Conservation (phyloP, 2,329 filamentous ascomycete species). For the Huntiella moniliformis region DNA sequence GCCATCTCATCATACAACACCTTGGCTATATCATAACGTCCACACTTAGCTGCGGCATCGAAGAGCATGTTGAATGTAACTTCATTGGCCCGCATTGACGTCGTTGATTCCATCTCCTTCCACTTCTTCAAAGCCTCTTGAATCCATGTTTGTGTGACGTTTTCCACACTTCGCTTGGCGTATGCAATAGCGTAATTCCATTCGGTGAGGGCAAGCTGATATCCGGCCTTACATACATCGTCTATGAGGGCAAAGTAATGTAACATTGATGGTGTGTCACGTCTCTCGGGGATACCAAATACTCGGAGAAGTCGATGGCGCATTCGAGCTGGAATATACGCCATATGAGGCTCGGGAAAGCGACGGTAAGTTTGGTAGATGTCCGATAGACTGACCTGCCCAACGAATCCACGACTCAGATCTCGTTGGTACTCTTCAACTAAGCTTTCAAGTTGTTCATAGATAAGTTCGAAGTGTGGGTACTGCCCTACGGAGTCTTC, state of each 20-base stretch:
- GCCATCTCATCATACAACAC: slow-evolving; percentile 71
- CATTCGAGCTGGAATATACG: slow-evolving; percentile 28
- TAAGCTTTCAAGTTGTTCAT: slow-evolving; percentile 23
- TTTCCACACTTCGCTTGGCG: slow-evolving; percentile 50
- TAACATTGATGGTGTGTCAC: slow-evolving; percentile 45
- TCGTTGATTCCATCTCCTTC: slow-evolving; percentile 71
- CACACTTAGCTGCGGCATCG: slow-evolving; percentile 68
- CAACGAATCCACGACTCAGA: slow-evolving; percentile 24
- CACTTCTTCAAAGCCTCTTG: slow-evolving; percentile 53
- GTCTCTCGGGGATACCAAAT: slow-evolving; percentile 43
- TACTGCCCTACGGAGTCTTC: slow-evolving; percentile 22
- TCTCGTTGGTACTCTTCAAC: slow-evolving; percentile 16
- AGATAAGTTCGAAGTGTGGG: slow-evolving; percentile 19
- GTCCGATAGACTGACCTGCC: slow-evolving; percentile 21
- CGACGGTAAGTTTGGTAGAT: slow-evolving; percentile 31
- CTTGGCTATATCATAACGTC: slow-evolving; percentile 68
- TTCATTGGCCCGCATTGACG: slow-evolving; percentile 43
- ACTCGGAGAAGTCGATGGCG: slow-evolving; percentile 48
- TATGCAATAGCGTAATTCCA: slow-evolving; percentile 78
- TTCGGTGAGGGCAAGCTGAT: slow-evolving; percentile 46
- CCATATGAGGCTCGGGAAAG: slow-evolving; percentile 33
- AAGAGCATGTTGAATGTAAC: slow-evolving; percentile 93
- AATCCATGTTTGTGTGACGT: slow-evolving; percentile 6
- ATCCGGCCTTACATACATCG: slow-evolving; percentile 58
- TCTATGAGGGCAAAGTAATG: slow-evolving; percentile 70